Conservation (phyloP, 2,329 filamentous ascomycete genomes). For the Chrysoporthe deuterocubensis region DNA sequence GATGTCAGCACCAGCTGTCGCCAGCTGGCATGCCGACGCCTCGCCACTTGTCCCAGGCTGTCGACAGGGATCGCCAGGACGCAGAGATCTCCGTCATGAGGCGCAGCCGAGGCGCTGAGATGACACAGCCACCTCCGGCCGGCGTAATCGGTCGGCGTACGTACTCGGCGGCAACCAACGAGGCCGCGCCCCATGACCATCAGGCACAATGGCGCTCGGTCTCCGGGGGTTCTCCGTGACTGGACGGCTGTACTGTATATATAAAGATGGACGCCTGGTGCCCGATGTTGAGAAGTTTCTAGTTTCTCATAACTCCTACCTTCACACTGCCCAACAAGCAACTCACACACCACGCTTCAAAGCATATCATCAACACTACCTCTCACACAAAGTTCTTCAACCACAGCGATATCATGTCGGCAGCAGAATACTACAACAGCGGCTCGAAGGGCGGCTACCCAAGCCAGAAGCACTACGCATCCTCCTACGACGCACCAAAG, state of each 20-base stretch:
- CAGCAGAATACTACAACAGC: constrained; percentile 33
- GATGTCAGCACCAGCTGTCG: neutral
- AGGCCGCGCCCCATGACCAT: neutral
- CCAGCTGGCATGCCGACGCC: neutral
- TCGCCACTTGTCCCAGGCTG: neutral
- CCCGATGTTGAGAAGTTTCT: too few species aligned
- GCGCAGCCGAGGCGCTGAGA: neutral
- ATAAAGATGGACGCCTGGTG: neutral
- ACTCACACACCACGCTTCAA: neutral
- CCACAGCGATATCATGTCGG: constrained; percentile 30
- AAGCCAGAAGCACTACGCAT: neutral
- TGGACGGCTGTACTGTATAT: neutral
- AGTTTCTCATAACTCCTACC: neutral
- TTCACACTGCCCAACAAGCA: neutral
- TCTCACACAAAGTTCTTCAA: neutral
- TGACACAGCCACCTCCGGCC: neutral
- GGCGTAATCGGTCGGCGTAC: neutral
- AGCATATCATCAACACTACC: neutral
- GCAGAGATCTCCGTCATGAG: neutral
- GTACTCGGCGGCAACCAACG: neutral
- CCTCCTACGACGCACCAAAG: constrained; percentile 23
- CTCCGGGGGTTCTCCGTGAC: neutral
- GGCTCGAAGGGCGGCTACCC: constrained; percentile 19
- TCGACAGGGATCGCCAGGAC: neutral
- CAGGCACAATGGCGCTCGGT: neutral